Evolutionary conservation across 1,139 yeast species (phyloP), one percentile per base, ranked within the genome.

Genomic region (Suhomyces chickasaworum): DNA sequence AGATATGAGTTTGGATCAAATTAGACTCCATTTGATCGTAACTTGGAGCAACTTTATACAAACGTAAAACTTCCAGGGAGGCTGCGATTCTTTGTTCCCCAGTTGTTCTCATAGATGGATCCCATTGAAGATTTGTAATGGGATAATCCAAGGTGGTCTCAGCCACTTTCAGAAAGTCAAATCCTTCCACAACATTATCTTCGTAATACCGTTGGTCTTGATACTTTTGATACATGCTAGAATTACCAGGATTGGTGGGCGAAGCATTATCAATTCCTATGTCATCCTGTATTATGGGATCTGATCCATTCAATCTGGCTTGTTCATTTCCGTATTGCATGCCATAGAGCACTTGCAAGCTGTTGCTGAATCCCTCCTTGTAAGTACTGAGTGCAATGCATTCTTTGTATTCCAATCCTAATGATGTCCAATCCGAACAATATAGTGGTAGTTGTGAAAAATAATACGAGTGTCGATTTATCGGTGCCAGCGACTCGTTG

Each of bases 41-140:
- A 29, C 65, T 69, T 38, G 61, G 64, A 32, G 67, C 68, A 35
- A 83, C 72, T 52, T 80, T 80, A 75, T 89, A 88, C 21, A 88
- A 59, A 44, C 93, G 71, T 46, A 88, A 68, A 39, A 86, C 84
- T 57, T 88, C 95, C 47, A 86, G 82, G 9, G 89, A 78, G 0
- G 91, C 80, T 1, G 89, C 85, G 37, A 88, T 63, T 46, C 83
- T 64, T 50, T 77, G 75, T 18, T 54, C 55, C 4, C 74, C 65
- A 42, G 50, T 49, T 35, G 50, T 47, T 37, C 46, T 52, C 65
- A 68, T 63, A 18, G 61, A 56, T 44, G 93, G 91, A 56, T 85
- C 89, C 95, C 95, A 87, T 55, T 80, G 84, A 32, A 86, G 58
- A 48, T 79, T 77, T 0, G 95, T 86, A 4, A 83, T 71, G 0